Base-by-base conservation (phyloP, 176 grass and related monocot genomes). In the Eleusine indica region DNA sequence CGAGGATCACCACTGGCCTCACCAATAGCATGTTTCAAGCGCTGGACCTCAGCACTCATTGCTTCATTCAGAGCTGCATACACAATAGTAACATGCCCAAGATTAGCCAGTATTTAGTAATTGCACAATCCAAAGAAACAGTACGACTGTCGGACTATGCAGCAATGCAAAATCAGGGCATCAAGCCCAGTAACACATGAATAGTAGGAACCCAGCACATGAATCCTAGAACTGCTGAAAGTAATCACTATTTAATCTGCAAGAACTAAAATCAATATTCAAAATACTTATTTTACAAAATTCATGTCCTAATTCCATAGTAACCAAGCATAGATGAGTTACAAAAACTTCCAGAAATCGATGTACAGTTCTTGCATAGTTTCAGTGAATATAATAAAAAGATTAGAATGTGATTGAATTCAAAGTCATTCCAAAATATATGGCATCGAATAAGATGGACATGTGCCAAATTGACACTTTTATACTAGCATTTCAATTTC, bases 21-120 rank as follows among this genome's bases (percentile, higher is more conserved):
- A 66, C 76, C 84, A 46, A 65, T 66, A 79, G 65, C 76, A 74
- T 90, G 60, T 85, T 86, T 98, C 74, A 90, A 80, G 80, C 87
- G 82, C 42, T 90, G 84, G 35, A 93, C 79, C 80, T 95, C 89
- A 9, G 67, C 73, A 54, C 7, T 46, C 79, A 98, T 82, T 52
- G 88, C 88, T 63, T 95, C 89, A 56, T 91, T 97, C 83, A 95
- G 88, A 83, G 93, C 96, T 98, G 90, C 16, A 83, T 52, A 88
- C 44, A 81, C 19, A 68, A 83, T 65, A 69, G 57, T 42, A 29
- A 79, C 40, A 40, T n/a, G 61, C 6, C 10, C 38, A 76, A 22
- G 60, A 68, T 79, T 68, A 81, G 70, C 71, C 41, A 75, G 65
- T 76, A 68, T 42, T 9, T 63, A 63, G 54, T 76, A 68, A 43